A percentile compares a stretch with the other conserved stretches of the same genome.
phyloP scores from a whole-genome alignment of 1,284 basidiomycete genomes.

The Rhodotorula sp. region DNA sequence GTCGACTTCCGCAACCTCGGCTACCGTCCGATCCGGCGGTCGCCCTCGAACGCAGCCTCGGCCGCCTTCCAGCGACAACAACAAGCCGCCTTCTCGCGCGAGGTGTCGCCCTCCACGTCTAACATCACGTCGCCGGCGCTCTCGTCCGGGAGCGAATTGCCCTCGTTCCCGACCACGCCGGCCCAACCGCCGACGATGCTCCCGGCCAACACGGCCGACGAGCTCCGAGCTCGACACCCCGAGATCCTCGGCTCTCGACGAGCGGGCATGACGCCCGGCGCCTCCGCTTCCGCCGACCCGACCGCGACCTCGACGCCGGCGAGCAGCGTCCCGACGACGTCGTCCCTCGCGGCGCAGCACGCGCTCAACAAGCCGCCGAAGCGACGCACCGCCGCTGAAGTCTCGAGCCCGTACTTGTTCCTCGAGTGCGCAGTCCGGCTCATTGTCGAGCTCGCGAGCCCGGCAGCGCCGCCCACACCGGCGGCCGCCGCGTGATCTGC shows the following conservation, averaged over 20 bases:
- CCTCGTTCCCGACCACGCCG: slow-evolving; percentile 1
- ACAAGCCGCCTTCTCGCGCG: slow-evolving; percentile 5
- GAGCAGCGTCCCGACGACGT: slow-evolving; percentile 58
- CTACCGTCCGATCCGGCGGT: slow-evolving; percentile 63
- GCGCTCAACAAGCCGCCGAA: slow-evolving; percentile 3
- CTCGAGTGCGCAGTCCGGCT: slow-evolving; percentile 83
- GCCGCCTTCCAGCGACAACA: neutral
- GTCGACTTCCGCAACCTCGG: slow-evolving; percentile 98
- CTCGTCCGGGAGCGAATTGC: neutral
- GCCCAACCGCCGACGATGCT: neutral
- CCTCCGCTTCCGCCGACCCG: neutral
- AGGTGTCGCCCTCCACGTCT: slow-evolving; percentile 4
- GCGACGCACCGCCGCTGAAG: slow-evolving; percentile 48
- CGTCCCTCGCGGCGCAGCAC: slow-evolving; percentile 42
- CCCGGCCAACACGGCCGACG: slow-evolving; percentile 40
- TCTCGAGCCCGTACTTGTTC: slow-evolving; percentile 87
- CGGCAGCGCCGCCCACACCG: neutral
- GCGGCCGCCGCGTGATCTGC: neutral
- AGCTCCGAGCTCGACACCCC: slow-evolving; percentile 32
- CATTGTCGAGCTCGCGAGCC: slow-evolving; percentile 54
- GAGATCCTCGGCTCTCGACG: slow-evolving; percentile 19
- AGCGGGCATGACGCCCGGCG: neutral
- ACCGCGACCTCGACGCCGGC: neutral
- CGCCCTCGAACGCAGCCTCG: neutral
- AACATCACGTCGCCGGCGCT: slow-evolving; percentile 29